Percentiles rank a stretch among this genome's conserved stretches.
Conservation (phyloP, 2,329 filamentous ascomycete species). For the Monosporascus sp. region DNA sequence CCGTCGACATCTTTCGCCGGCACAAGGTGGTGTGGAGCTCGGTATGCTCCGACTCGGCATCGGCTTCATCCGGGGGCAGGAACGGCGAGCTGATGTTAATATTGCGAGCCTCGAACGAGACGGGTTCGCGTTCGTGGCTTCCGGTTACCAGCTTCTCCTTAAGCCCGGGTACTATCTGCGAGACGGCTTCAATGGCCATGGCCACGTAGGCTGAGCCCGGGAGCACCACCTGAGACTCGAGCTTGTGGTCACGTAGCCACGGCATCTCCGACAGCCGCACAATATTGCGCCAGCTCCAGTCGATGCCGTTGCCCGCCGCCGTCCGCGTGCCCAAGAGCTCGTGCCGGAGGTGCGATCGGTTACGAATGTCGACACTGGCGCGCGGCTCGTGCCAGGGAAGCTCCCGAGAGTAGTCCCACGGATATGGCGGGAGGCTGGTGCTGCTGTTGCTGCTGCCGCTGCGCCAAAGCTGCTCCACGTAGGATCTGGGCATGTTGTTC, state of each 20-base stretch:
- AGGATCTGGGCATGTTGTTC: neutral
- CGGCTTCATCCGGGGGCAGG: neutral
- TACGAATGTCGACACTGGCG: neutral
- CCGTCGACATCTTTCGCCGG: conserved; percentile 1
- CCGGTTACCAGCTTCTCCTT: no score
- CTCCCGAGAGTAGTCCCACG: neutral
- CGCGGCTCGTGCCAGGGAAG: neutral
- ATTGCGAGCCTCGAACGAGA: neutral
- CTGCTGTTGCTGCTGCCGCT: no score
- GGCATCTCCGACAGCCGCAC: neutral
- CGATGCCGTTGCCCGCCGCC: neutral
- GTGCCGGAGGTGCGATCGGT: neutral
- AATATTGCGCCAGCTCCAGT: neutral
- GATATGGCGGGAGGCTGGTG: neutral
- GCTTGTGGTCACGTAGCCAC: no score
- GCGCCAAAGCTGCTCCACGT: no score
- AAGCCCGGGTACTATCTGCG: no score
- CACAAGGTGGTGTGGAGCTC: conserved; percentile 10
- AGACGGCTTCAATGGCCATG: neutral
- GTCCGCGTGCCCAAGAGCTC: neutral
- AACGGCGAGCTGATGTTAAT: neutral
- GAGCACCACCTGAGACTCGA: no score
- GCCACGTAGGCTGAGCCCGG: no score
- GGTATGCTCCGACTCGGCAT: neutral
- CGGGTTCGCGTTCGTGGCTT: no score